Evolutionary conservation across 1,139 yeast species (phyloP).

Genomic region (Suhomyces bolitotheri): DNA sequence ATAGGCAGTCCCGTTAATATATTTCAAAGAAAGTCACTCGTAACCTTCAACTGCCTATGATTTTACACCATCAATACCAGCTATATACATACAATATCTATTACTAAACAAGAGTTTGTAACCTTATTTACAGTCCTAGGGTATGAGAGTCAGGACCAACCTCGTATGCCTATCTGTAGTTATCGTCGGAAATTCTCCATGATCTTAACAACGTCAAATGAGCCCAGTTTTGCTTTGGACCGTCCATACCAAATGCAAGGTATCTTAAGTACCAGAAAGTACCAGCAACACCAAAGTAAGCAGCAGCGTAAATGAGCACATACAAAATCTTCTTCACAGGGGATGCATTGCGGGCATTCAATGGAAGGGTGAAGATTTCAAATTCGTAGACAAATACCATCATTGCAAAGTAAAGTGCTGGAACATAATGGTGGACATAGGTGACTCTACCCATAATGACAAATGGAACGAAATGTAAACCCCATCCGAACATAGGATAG

Average conservation of each 20-base stretch:
- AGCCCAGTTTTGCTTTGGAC: conserved; percentile 64
- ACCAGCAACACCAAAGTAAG: conserved; percentile 61
- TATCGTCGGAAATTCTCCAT: conserved; percentile 60
- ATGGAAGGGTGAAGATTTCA: conserved; percentile 57
- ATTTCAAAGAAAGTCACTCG: too few species aligned
- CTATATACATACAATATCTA: background rate
- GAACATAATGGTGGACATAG: conserved; percentile 94
- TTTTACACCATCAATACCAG: too few species aligned
- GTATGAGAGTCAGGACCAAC: conserved; percentile 1
- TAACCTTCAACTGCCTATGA: too few species aligned
- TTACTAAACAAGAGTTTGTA: conserved; percentile 1
- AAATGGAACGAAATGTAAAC: conserved; percentile 87
- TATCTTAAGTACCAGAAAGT: conserved; percentile 74
- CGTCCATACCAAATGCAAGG: conserved; percentile 88
- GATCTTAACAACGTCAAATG: conserved; percentile 74
- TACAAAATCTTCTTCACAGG: conserved; percentile 26
- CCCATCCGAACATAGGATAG: conserved; percentile 94
- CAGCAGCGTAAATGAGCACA: conserved; percentile 36
- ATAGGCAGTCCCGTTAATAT: too few species aligned
- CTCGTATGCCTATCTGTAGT: conserved; percentile 20
- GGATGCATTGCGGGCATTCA: conserved; percentile 32
- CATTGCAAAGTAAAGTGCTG: conserved; percentile 95
- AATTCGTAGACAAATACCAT: conserved; percentile 73
- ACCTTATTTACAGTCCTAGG: conserved; percentile 4
- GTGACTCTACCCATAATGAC: conserved; percentile 96